These are phyloP conservation scores for Lecanicillium sp. DNA, from an alignment of 2,329 filamentous ascomycete genomes.

Conservation along the genomic window DNA sequence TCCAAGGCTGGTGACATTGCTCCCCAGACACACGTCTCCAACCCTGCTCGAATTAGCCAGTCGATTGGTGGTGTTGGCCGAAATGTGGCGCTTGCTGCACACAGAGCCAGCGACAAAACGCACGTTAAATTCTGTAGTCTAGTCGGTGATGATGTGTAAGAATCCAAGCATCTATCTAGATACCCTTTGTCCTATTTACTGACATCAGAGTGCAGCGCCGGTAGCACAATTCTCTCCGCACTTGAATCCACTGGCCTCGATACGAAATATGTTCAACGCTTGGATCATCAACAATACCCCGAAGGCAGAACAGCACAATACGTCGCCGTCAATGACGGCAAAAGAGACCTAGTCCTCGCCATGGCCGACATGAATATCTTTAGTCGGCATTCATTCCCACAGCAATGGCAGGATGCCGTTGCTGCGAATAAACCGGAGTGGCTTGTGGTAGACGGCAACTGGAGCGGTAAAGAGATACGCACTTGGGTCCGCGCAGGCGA, in stretches of 20 bases:
- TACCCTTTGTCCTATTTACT: constrained; percentile 2
- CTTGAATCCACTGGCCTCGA: constrained; percentile 59
- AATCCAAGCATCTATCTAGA: background rate
- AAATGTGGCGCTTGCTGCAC: constrained; percentile 82
- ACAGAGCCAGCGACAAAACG: constrained; percentile 51
- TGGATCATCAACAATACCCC: constrained; percentile 39
- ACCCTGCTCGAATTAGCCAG: constrained; percentile 72
- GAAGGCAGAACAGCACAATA: constrained; percentile 78
- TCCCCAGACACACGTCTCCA: constrained; percentile 69
- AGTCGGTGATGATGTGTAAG: constrained; percentile 69
- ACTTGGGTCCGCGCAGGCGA: constrained; percentile 60
- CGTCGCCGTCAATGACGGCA: constrained; percentile 76
- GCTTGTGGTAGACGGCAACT: constrained; percentile 84
- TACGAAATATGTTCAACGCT: constrained; percentile 52
- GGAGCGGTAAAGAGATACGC: constrained; percentile 58
- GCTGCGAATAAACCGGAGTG: constrained; percentile 56
- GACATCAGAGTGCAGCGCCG: constrained; percentile 44
- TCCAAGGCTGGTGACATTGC: constrained; percentile 19
- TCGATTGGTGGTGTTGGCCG: constrained; percentile 86
- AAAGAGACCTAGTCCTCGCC: constrained; percentile 78
- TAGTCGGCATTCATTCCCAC: constrained; percentile 42
- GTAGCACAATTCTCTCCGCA: constrained; percentile 61
- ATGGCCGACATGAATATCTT: constrained; percentile 96
- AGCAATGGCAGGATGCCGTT: constrained; percentile 55
- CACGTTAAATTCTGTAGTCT: constrained; percentile 71